Base-by-base conservation (phyloP, 257 asterid species). In the Nicotiana benthamiana region DNA sequence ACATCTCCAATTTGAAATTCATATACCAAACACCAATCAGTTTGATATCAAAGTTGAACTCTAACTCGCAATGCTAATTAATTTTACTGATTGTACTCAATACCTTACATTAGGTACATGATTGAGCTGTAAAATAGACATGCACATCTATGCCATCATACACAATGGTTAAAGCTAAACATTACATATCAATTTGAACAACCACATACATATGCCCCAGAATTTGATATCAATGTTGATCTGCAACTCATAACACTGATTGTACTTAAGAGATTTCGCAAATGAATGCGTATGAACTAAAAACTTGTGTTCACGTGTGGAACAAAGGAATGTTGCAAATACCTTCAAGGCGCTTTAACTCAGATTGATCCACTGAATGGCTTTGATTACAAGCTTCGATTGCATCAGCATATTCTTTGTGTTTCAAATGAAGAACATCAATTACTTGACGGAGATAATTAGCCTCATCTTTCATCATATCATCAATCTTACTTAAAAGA, bases 291-390 rank as follows among this genome's bases (percentile, higher is more conserved):
- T 30, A 77, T n/a, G 59, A 51, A 5, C 54, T 51, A 13, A 51
- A 51, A 40, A 15, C 20, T 10, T 22, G 32, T 24, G 78, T 72
- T 72, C 8, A 17, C 15, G 60, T n/a, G n/a, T 70, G 61, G 26
- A 79, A 22, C 27, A 52, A 51, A n/a, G 77, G 77, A 74, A 52
- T 32, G 60, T 32, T 79, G 54, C 62, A 76, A 81, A 57, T 89
- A 95, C 99, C 99, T 84, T 92, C 83, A 80, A 93, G 91, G 75
- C 90, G 87, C 82, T 88, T 89, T 79, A 92, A 89, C 90, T 95
- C 97, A 51, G 91, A 74, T 86, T 87, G 95, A 82, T 91, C 96
- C 34, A 82, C 87, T 66, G 95, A 87, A 79, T 91, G 91, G 80
- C 83, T 89, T 81, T 81, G 89, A 75, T 85, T 87, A 86, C 92